Percentiles rank a stretch among this genome's conserved stretches.
Evolutionary conservation across 495 filamentous ascomycete species (phyloP).

Genomic region (Trichoderma reesei): DNA sequence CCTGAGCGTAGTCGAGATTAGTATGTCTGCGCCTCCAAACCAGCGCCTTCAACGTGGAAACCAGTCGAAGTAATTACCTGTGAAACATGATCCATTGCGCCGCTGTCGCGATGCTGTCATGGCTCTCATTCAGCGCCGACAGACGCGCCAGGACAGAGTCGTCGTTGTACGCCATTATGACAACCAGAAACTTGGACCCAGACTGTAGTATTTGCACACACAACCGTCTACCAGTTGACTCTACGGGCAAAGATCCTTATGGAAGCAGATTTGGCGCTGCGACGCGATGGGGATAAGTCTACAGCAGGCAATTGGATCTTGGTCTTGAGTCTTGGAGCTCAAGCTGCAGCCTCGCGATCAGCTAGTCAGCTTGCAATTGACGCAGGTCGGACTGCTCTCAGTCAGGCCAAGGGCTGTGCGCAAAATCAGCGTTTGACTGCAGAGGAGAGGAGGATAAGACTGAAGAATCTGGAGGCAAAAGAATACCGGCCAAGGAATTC

Average conservation of each 20-base stretch:
- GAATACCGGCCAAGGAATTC: background rate
- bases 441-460: background rate
- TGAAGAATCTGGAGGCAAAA: background rate
- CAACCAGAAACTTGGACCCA: background rate
- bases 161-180: slow-evolving; percentile 79
- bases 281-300: slow-evolving; percentile 3
- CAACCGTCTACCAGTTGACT: background rate
- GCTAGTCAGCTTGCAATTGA: background rate
- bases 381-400: background rate
- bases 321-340: background rate
- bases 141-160: slow-evolving; percentile 91
- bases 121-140: slow-evolving; percentile 86
- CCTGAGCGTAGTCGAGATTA: slow-evolving; percentile 32
- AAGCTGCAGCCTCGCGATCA: background rate
- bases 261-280: background rate
- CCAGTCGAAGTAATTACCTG: slow-evolving; percentile 49
- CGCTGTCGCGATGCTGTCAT: slow-evolving; percentile 90
- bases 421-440: background rate
- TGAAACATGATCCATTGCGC: slow-evolving; percentile 99
- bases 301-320: slow-evolving; percentile 2
- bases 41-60: background rate
- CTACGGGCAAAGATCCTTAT: background rate
- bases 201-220: background rate
- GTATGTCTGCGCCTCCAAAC: background rate
- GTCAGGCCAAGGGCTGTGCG: background rate